Evolutionary conservation across 768 basidiomycete genomes (phyloP).

Genomic region (Podaxis sp.): DNA sequence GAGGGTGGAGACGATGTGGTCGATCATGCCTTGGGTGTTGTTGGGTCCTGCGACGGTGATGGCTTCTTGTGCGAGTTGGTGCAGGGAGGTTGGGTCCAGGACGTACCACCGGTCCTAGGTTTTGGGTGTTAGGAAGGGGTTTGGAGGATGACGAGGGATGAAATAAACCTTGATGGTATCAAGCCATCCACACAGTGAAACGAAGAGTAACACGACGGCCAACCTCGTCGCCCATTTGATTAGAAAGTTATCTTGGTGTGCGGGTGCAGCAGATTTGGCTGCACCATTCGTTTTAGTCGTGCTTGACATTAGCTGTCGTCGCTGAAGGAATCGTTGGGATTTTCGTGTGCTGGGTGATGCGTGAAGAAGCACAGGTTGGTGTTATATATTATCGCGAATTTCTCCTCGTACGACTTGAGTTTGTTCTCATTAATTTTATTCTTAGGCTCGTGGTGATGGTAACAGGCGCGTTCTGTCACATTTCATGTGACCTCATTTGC

Average conservation of each 20-base stretch:
- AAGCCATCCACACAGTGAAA: constrained; percentile 46
- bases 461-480: not conserved
- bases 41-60: constrained; percentile 58
- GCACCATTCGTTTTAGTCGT: constrained; percentile 13
- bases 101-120: constrained; percentile 85
- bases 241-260: constrained; percentile 19
- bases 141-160: not conserved
- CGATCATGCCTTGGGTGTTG: constrained; percentile 72
- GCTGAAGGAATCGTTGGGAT: not conserved
- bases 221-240: constrained; percentile 40
- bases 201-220: constrained; percentile 30
- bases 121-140: not conserved
- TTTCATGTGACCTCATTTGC: not conserved
- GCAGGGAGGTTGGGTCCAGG: constrained; percentile 70
- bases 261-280: constrained; percentile 4
- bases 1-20: constrained; percentile 81
- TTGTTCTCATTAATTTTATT: not conserved
- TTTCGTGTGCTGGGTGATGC: not conserved
- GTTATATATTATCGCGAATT: not conserved
- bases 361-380: not conserved
- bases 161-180: constrained; percentile 64
- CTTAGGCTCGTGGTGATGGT: not conserved
- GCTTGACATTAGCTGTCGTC: not conserved
- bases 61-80: constrained; percentile 73
- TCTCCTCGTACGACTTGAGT: constrained; percentile 10